Percentiles rank a stretch among this genome's conserved stretches.
phyloP scores from a whole-genome alignment of 805 yeast species.

The Yamadazyma olivae region DNA sequence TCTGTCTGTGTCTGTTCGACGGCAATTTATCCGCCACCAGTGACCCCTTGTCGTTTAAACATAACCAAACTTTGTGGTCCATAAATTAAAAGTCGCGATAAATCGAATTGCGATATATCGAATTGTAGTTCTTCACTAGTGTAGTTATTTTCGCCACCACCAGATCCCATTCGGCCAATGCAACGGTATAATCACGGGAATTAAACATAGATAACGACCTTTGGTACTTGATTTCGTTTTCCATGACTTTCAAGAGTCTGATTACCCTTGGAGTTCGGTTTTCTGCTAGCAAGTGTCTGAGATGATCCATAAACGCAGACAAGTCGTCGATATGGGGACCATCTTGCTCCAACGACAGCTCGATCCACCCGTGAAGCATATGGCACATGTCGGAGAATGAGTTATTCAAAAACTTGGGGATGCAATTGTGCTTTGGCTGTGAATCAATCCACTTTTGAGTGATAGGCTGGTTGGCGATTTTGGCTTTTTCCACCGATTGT shows the following conservation, averaged over 20 bases:
- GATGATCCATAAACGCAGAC: conserved; percentile 16
- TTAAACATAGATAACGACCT: neutral
- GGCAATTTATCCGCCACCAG: conserved; percentile 44
- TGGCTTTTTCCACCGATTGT: conserved; percentile 14
- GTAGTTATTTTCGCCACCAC: neutral
- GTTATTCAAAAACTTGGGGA: conserved; percentile 16
- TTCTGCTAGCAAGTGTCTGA: conserved; percentile 9
- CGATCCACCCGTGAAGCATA: conserved; percentile 25
- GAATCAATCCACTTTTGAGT: conserved; percentile 19
- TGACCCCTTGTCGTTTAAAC: neutral
- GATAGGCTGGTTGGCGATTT: conserved; percentile 8
- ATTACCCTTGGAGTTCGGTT: too few relatives aligned
- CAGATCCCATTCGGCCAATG: conserved; percentile 8
- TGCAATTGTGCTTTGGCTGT: conserved; percentile 12
- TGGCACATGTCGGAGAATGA: conserved; percentile 13
- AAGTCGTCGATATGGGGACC: conserved; percentile 38
- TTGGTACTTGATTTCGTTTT: too few relatives aligned
- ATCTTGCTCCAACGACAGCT: conserved; percentile 21
- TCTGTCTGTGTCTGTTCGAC: conserved; percentile 50
- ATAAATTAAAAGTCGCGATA: too few relatives aligned
- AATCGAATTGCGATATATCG: neutral
- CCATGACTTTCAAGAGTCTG: too few relatives aligned
- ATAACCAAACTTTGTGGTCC: neutral
- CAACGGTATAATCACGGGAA: neutral
- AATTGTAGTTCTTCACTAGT: neutral